phyloP scores from a whole-genome alignment of 192 early-diverging fungal species.

The Paraglomus occultum region DNA sequence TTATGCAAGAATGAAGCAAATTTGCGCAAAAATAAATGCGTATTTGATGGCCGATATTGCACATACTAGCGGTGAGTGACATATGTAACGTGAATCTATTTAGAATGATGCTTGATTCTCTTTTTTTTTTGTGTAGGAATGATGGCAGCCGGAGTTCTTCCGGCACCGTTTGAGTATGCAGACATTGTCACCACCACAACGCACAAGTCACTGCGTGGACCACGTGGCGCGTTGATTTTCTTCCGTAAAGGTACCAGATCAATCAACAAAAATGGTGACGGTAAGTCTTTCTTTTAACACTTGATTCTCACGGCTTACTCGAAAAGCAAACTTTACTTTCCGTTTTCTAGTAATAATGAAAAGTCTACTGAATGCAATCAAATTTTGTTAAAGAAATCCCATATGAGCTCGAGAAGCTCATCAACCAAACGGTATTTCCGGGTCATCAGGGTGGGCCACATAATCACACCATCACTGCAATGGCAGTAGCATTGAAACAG shows the following conservation, averaged over 20 bases:
- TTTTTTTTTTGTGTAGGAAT: slow-evolving; percentile 50
- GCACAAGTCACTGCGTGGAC: slow-evolving; percentile 98
- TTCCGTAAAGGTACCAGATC: slow-evolving; percentile 90
- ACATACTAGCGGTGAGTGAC: slow-evolving; percentile 74
- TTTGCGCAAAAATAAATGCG: slow-evolving; percentile 78
- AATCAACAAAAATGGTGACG: slow-evolving; percentile 88
- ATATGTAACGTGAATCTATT: background rate
- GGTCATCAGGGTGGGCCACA: slow-evolving; percentile 99
- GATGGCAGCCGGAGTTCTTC: slow-evolving; percentile 84
- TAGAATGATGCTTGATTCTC: background rate
- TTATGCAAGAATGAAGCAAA: slow-evolving; percentile 83
- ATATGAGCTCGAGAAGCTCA: slow-evolving; percentile 93
- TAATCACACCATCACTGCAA: slow-evolving; percentile 97
- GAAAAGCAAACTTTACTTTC: background rate
- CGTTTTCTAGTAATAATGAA: slow-evolving; percentile 8
- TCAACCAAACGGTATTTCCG: slow-evolving; percentile 97
- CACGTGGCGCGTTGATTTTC: slow-evolving; percentile 98
- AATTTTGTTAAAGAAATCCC: slow-evolving; percentile 45
- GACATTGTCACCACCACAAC: slow-evolving; percentile 99
- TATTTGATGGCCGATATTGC: slow-evolving; percentile 98
- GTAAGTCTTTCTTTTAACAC: slow-evolving; percentile 33
- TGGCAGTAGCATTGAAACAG: slow-evolving; percentile 94
- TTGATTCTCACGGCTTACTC: background rate
- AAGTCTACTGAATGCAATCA: background rate
- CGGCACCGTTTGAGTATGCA: slow-evolving; percentile 86